A percentile compares a stretch with the other conserved stretches of the same genome.
These are phyloP conservation scores for Arthroderma sp. DNA, from an alignment of 2,329 filamentous ascomycete genomes.

Conservation along the genomic window DNA sequence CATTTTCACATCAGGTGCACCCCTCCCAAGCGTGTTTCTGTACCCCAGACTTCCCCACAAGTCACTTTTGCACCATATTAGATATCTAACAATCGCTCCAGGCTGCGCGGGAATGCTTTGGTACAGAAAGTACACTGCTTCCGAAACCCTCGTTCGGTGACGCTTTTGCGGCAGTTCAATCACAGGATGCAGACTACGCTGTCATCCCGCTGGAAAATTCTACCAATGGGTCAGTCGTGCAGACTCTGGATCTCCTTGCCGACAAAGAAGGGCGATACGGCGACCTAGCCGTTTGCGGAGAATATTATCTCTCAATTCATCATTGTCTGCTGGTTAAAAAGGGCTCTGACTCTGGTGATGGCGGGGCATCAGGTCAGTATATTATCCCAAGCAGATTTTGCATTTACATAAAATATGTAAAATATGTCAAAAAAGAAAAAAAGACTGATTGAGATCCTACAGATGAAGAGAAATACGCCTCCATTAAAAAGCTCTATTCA, in stretches of 20 bases:
- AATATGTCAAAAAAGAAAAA: no score
- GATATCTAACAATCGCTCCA: conserved; percentile 19
- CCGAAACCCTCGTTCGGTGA: conserved; percentile 38
- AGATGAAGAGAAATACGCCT: neutral
- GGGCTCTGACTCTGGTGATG: neutral
- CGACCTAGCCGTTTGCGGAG: conserved; percentile 63
- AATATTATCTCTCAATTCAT: conserved; percentile 75
- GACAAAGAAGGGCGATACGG: conserved; percentile 53
- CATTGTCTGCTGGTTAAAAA: conserved; percentile 61
- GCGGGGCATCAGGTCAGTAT: no score
- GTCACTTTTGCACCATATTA: conserved; percentile 4
- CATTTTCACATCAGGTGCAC: conserved; percentile 56
- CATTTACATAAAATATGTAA: no score
- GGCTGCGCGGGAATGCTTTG: conserved; percentile 42
- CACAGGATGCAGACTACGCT: conserved; percentile 50
- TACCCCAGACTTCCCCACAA: neutral
- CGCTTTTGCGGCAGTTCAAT: conserved; percentile 67
- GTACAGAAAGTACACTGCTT: conserved; percentile 19
- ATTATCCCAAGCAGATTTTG: no score
- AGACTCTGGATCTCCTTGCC: conserved; percentile 78
- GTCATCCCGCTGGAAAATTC: conserved; percentile 95
- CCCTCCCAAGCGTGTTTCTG: conserved; percentile 10
- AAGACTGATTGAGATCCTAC: neutral
- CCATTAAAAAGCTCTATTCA: conserved; percentile 58
- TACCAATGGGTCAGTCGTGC: conserved; percentile 81